These are phyloP conservation scores for Fusarium coicis DNA, from an alignment of 2,329 filamentous ascomycete species.

Conservation along the genomic window DNA sequence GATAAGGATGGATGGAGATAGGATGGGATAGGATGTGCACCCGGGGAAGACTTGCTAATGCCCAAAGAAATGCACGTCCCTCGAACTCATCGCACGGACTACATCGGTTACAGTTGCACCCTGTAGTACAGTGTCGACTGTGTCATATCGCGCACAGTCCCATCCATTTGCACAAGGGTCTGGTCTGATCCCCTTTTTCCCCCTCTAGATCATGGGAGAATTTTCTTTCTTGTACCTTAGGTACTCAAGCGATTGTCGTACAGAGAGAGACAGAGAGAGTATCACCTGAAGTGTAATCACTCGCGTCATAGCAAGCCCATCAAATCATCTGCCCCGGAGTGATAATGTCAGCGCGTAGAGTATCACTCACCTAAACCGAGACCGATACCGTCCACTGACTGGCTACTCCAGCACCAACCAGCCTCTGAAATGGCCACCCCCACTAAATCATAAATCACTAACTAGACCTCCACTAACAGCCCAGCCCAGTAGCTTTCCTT, in stretches of 20 bases:
- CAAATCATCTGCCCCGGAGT: background rate
- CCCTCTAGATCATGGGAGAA: conserved; percentile 11
- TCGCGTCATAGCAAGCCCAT: background rate
- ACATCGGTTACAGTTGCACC: conserved; percentile 7
- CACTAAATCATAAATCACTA: conserved; percentile 5
- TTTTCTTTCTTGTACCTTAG: background rate
- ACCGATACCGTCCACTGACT: conserved; percentile 9
- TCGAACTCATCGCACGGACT: conserved; percentile 31
- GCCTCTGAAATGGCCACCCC: conserved; percentile 16
- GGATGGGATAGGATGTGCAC: background rate
- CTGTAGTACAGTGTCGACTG: conserved; percentile 27
- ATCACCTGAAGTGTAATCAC: background rate
- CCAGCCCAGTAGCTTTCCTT: background rate
- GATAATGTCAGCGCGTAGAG: conserved; percentile 23
- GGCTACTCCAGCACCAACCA: conserved; percentile 25
- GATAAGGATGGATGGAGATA: background rate
- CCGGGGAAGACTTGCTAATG: conserved; percentile 21
- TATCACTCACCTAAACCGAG: conserved; percentile 23
- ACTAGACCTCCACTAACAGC: background rate
- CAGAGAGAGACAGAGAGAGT: background rate
- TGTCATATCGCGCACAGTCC: conserved; percentile 12
- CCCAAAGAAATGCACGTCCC: conserved; percentile 36
- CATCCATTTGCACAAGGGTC: background rate
- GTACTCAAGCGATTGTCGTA: background rate
- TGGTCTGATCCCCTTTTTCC: conserved; percentile 23